A percentile compares a stretch with the other conserved stretches of the same genome.
Conservation (phyloP, 257 asterid genomes). For the Solanum okadae region DNA sequence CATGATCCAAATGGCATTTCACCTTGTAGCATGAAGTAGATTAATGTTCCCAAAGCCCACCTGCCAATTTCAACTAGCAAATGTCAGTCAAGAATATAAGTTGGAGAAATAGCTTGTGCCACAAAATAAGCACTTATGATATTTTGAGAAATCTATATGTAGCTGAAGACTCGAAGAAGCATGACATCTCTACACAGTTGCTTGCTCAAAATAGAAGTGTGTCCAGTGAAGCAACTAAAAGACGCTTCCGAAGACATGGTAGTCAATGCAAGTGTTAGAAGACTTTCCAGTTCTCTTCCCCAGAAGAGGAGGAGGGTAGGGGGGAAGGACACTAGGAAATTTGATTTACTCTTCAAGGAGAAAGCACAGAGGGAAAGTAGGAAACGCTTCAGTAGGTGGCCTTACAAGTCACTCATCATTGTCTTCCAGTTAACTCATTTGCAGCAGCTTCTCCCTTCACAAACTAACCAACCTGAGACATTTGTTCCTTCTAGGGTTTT, state of each 20-base stretch:
- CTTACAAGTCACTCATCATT: neutral
- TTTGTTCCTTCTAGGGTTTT: neutral
- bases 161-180: neutral
- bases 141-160: neutral
- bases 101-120: neutral
- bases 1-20: constrained; percentile 98
- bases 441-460: neutral
- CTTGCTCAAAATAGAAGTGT: neutral
- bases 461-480: neutral
- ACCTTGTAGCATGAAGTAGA: constrained; percentile 88
- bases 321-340: neutral
- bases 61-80: constrained; percentile 24
- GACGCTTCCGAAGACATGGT: neutral
- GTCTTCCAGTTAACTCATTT: neutral
- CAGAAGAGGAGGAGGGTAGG: neutral
- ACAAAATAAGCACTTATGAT: neutral
- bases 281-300: neutral
- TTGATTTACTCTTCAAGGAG: neutral
- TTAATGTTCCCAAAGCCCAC: constrained; percentile 91
- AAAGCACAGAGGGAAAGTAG: neutral
- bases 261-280: neutral
- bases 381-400: neutral
- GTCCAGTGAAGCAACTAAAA: neutral
- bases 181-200: neutral
- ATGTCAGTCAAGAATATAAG: neutral